These are phyloP conservation scores for Heterotrichella gracilis DNA, from an alignment of 352 stramenopile species.

Conservation along the genomic window DNA sequence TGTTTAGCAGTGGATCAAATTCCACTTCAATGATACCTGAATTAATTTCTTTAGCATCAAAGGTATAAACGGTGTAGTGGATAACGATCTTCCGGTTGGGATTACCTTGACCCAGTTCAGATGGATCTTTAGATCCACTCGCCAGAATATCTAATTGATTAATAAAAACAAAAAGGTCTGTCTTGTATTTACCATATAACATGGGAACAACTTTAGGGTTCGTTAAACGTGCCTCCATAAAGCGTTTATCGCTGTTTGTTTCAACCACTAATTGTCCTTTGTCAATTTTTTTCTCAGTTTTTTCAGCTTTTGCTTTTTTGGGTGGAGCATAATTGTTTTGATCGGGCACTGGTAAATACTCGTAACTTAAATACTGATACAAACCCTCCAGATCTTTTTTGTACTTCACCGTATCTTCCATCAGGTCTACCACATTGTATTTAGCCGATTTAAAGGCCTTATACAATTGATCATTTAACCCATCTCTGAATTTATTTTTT, in stretches of 20 bases:
- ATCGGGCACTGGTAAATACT: not conserved
- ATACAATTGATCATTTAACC: not conserved
- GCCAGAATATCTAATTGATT: not conserved
- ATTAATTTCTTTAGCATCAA: constrained; percentile 1
- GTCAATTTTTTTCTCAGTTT: not conserved
- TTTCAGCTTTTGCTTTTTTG: not conserved
- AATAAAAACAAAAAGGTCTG: not conserved
- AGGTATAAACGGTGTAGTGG: constrained; percentile 5
- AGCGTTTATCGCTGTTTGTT: not conserved
- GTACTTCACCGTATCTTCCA: not conserved
- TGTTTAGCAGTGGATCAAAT: not conserved
- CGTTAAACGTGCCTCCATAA: not conserved
- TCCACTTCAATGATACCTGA: not conserved
- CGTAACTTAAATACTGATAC: constrained; percentile 2
- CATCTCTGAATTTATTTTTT: not conserved
- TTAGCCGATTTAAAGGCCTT: not conserved
- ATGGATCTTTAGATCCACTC: not conserved
- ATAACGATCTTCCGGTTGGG: not conserved
- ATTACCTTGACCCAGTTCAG: not conserved
- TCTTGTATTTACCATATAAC: not conserved
- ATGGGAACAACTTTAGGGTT: not conserved
- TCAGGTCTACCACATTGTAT: not conserved
- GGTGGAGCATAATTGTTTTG: not conserved
- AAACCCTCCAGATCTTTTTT: not conserved
- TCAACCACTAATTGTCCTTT: not conserved